phyloP scores from a whole-genome alignment of 768 basidiomycete species.

The Auricularia heimuer region DNA sequence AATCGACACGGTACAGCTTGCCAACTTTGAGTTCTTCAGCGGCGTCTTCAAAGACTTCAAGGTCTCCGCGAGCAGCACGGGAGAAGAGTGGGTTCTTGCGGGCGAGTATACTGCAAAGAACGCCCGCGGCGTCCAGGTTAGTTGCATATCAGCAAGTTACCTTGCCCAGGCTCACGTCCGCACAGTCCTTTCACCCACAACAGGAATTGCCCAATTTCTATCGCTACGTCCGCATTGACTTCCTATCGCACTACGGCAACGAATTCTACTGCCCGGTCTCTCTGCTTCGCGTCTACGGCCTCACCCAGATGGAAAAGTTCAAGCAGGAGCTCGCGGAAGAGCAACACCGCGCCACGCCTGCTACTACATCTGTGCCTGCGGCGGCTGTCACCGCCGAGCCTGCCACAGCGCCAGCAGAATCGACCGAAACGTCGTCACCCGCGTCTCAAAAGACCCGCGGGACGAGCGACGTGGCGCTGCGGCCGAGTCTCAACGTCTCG shows the following conservation, averaged over 20 bases:
- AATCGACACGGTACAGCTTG: slow-evolving; percentile 92
- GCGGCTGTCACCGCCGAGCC: not conserved
- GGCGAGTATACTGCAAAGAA: slow-evolving; percentile 82
- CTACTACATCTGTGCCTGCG: not conserved
- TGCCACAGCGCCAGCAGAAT: not conserved
- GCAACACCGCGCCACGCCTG: not conserved
- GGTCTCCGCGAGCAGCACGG: slow-evolving; percentile 64
- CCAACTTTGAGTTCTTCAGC: slow-evolving; percentile 97
- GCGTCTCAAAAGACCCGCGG: not conserved
- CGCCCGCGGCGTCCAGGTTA: slow-evolving; percentile 79
- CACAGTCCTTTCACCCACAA: slow-evolving; percentile 68
- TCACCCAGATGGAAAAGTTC: slow-evolving; percentile 94
- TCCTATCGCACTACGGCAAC: slow-evolving; percentile 83
- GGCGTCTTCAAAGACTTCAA: slow-evolving; percentile 90
- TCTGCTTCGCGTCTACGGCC: slow-evolving; percentile 85
- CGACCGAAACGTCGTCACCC: not conserved
- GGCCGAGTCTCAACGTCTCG: not conserved
- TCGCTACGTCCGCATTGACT: slow-evolving; percentile 89
- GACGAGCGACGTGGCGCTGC: not conserved
- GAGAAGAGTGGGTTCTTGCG: slow-evolving; percentile 55
- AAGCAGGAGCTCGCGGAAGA: slow-evolving; percentile 82
- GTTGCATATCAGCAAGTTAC: slow-evolving; percentile 15
- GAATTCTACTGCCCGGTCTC: slow-evolving; percentile 97
- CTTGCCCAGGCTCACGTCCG: not conserved
- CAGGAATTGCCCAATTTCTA: slow-evolving; percentile 74